Evolutionary conservation across 2,329 filamentous ascomycete species (phyloP).

Genomic region (Hypoxylon sp.): DNA sequence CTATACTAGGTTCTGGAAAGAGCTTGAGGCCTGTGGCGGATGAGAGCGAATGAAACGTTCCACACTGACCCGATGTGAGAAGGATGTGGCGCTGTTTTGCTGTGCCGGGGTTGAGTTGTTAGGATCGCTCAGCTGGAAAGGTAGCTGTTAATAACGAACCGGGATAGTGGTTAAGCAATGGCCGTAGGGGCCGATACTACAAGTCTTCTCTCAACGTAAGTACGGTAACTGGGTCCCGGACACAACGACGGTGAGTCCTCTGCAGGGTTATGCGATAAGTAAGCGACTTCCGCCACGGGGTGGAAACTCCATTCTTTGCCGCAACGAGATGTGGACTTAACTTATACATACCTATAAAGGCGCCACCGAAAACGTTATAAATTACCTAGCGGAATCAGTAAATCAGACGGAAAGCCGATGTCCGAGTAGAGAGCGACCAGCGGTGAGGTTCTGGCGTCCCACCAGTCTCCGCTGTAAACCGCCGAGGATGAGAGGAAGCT

Average conservation of each 20-base stretch:
- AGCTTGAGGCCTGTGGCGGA: constrained; percentile 39
- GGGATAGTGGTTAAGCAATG: constrained; percentile 26
- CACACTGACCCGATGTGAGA: constrained; percentile 39
- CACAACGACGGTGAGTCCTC: constrained; percentile 23
- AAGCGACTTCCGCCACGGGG: constrained; percentile 33
- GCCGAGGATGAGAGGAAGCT: constrained; percentile 29
- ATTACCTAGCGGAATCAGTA: constrained; percentile 37
- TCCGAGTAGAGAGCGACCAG: constrained; percentile 32
- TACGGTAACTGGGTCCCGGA: constrained; percentile 24
- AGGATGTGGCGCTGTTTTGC: constrained; percentile 44
- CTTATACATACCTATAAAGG: constrained; percentile 31
- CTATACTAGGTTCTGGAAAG: constrained; percentile 34
- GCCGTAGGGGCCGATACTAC: constrained; percentile 28
- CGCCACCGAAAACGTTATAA: constrained; percentile 31
- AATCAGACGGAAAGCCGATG: constrained; percentile 32
- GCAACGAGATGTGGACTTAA: constrained; percentile 22
- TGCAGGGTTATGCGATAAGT: constrained; percentile 39
- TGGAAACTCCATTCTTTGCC: constrained; percentile 34
- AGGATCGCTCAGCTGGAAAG: constrained; percentile 34
- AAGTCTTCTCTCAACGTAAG: constrained; percentile 31
- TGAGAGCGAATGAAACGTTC: constrained; percentile 44
- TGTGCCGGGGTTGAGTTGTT: constrained; percentile 33
- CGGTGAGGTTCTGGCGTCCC: constrained; percentile 38
- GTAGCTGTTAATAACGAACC: constrained; percentile 8
- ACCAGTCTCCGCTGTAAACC: constrained; percentile 32